Conservation (phyloP, 495 filamentous ascomycete species). For the Penicillium malachiteum region DNA sequence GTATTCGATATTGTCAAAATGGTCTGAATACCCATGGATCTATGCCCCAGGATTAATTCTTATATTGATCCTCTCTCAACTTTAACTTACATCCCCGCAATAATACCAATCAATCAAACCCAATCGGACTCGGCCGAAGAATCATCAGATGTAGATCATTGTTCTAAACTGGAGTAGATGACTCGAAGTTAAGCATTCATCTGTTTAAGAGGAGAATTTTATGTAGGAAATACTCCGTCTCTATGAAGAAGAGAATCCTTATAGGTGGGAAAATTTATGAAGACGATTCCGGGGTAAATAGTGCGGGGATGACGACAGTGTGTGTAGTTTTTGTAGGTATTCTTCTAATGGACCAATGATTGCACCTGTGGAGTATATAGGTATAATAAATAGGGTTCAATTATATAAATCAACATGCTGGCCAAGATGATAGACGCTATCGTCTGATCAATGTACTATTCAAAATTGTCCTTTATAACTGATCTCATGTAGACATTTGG, state of each 20-base stretch:
- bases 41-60: too few species aligned
- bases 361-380: too few species aligned
- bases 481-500: too few species aligned
- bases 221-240: not conserved
- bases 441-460: too few species aligned
- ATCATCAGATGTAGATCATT: not conserved
- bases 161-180: not conserved
- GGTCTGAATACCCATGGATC: too few species aligned
- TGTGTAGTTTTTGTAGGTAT: too few species aligned
- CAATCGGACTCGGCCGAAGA: not conserved
- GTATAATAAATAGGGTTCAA: too few species aligned
- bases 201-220: not conserved
- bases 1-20: too few species aligned
- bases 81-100: not conserved
- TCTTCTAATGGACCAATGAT: too few species aligned
- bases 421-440: too few species aligned
- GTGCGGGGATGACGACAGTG: not conserved
- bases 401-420: too few species aligned
- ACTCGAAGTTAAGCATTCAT: not conserved
- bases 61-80: not conserved
- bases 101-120: not conserved
- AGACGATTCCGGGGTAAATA: not conserved
- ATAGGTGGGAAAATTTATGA: conserved; percentile 2
- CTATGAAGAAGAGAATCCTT: not conserved
- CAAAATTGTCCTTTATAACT: too few species aligned